Evolutionary conservation across 1,284 basidiomycete species (phyloP), one percentile per base, ranked within the genome.

Genomic region (Trichosporon asahii): DNA sequence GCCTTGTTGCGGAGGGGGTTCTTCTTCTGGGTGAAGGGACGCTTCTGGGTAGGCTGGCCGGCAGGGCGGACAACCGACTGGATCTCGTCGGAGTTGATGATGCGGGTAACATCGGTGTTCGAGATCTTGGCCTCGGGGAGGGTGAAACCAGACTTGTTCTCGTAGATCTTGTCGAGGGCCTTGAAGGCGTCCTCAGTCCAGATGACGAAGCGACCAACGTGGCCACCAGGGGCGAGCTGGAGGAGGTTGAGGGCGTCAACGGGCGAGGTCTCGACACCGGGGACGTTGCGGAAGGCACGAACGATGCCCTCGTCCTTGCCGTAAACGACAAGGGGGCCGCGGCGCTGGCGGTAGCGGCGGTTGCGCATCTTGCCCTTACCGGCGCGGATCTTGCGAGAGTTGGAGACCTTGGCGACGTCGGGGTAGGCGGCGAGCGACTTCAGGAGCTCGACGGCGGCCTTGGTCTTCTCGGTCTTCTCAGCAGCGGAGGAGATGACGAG

Each of bases 1-100:
- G 89, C 91, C 87, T 93, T 95, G 92, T 99, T 99, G 86, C 90
- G 86, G 81, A 97, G 89, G 70, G 96, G 95, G 89, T 98, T 98
- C 92, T 98, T 98, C 92, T 95, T 95, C 88, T 98, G 96, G 76
- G 94, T 95, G 93, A 94, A 97, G 76, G 95, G 95, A 82, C 81
- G 77, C 83, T 84, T 84, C 74, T 85, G 76, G 85, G 85, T 85
- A 75, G 80, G 75, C 77, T 86, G 86, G 76, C 85, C 87, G 73
- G 84, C 83, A 68, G 93, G 91, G 81, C 95, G 93, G 78, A 98
- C 89, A 80, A 98, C 92, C 69, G 94, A 92, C 86, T 97, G 94
- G 83, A 97, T 95, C 87, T 96, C 95, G 76, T 92, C 90, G 82
- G 91, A 94, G 91, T 99, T 98, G 89, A 99, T 99, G 83, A 99